Conservation (phyloP, 306 rosid species). For the Vachellia collinsii region DNA sequence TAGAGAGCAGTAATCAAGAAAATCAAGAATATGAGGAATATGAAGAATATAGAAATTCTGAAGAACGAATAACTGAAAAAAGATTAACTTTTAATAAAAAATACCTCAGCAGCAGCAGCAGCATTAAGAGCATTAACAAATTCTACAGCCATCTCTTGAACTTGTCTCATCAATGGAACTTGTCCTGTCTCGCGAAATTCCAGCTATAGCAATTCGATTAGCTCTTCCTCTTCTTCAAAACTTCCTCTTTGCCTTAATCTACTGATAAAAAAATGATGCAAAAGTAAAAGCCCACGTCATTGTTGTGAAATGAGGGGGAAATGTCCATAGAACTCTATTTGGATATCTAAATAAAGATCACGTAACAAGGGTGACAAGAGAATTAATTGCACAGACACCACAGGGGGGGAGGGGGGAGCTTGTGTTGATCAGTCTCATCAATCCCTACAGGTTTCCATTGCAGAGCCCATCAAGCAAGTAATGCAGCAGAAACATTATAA, state of each 20-base stretch:
- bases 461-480: background rate
- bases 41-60: no score
- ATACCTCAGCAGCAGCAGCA: constrained; percentile 1
- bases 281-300: background rate
- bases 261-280: background rate
- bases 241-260: background rate
- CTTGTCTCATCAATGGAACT: background rate
- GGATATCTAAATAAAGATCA: background rate
- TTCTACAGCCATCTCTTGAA: background rate
- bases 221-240: background rate
- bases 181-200: background rate
- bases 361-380: background rate
- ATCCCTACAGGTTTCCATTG: background rate
- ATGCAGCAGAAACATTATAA: background rate
- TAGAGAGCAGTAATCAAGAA: no score
- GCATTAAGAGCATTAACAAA: constrained; percentile 5
- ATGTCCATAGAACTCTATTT: background rate
- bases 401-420: no score
- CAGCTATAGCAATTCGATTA: background rate
- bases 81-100: no score
- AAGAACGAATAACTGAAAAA: no score
- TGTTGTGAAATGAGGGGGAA: background rate
- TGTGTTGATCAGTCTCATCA: background rate
- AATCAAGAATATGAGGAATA: no score
- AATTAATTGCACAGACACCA: background rate